Base-by-base conservation (phyloP, 371 early-diverging fungal species). In the Mucor velutinosus region DNA sequence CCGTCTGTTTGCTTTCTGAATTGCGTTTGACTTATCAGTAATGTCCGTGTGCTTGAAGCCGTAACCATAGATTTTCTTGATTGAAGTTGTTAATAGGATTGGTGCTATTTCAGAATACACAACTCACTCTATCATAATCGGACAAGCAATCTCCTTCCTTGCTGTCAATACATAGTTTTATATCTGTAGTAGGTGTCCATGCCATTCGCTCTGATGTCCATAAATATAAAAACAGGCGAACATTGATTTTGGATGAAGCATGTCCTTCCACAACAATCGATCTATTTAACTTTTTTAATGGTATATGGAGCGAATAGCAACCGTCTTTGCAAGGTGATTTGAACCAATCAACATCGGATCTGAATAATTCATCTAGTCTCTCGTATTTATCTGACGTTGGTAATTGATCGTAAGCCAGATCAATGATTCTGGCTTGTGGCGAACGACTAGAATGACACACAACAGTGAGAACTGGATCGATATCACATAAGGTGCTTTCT, bases 31-130 rank as follows among this genome's bases (percentile, higher is more conserved):
- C 39, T 72, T 75, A 0, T 81, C 79, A 3, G 81, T 81, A 19
- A 81, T 62, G 70, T 81, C 79, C 30, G 77, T 75, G 65, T 81
- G 77, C 7, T 65, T 61, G 41, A 64, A 75, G 0, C 79, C 79
- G 32, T 71, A 35, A 1, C 10, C 17, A 29, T 53, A 37, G 1
- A 60, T 3, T 30, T 41, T 55, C 49, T 49, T 49, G 21, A 49
- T 49, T 8, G 1, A 10, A 21, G 3, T 47, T 8, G n/a, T 49
- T 10, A 49, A 49, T 23, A 37, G 12, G 8, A 12, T 8, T 49
- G 7, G 1, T 23, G 1, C 21, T 7, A 25, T 25, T 8, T 21
- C 21, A 23, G 2, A 19, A 47, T 19, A 47, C 47, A 8, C 8
- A 33, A 14, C 57, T 21, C 27, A 62, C 80, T 62, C 63, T 62